Evolutionary conservation across 345 rosid species (phyloP), one percentile per base, ranked within the genome.

Genomic region (Cochlearia excelsa): DNA sequence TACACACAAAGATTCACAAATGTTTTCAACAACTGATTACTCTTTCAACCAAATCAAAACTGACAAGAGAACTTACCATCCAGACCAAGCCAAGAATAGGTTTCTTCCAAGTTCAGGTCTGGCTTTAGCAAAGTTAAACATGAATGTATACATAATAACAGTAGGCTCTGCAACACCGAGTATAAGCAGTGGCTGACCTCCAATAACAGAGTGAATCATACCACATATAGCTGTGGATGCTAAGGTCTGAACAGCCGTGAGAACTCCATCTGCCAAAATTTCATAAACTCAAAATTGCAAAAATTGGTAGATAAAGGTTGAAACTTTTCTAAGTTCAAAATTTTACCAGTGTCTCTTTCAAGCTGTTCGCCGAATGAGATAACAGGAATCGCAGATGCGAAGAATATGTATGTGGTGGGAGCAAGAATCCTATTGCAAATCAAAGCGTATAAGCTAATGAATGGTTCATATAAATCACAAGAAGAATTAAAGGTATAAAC

Each of bases 111-210:
- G 65, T 55, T 83, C 97, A 30, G 86, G 74, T 65, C 87, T 83
- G 9, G 82, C 89, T 75, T 93, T 93, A 40, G 78, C 99, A 68
- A 93, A 93, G 81, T 86, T 80, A 68, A 92, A 92, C 97, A 92
- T 86, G 77, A 92, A 92, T 7, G 89, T 86, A 64, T 88, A 92
- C 98, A 92, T 89, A 57, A 93, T 85, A 1, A 93, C 99, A 44
- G 99, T 93, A 3, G 99, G 99, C 86, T 93, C 99, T 3, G 99
- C 99, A 57, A 93, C 99, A 51, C 99, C 99, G 5, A 93, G 82
- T 33, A 93, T 89, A 80, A 93, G 86, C 74, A 93, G 70, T 34
- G 99, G 97, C 74, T 93, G 99, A 43, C 99, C 99, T 26, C 99
- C 99, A 9, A 89, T 65, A 61, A 89, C 63, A 2, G 99, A 93